Conservation (phyloP, 345 rosid genomes). For the Hirschfeldia incana region DNA sequence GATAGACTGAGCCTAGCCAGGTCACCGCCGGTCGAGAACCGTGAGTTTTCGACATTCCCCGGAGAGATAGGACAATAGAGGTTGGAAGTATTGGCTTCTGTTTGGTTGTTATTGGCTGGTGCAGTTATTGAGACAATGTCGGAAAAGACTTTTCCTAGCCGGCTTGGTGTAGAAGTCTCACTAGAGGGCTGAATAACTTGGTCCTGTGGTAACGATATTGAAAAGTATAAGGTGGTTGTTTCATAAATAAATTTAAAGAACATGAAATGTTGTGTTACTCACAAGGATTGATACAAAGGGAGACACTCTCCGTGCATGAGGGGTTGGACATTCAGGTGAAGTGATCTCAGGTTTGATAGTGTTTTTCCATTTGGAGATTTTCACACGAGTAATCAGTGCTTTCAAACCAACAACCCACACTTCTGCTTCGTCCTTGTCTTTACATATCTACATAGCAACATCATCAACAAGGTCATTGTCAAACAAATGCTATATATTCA, state of each 20-base stretch:
- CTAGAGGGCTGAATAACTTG: conserved; percentile 47
- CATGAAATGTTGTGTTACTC: conserved; percentile 37
- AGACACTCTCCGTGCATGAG: conserved; percentile 46
- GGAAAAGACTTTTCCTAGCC: conserved; percentile 71
- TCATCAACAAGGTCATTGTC: conserved; percentile 12
- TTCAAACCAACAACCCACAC: conserved; percentile 88
- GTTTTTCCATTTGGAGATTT: conserved; percentile 54
- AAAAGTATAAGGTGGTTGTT: conserved; percentile 23
- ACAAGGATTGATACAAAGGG: conserved; percentile 57
- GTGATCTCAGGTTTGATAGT: conserved; percentile 49
- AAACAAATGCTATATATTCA: background rate
- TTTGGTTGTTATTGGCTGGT: conserved; percentile 38
- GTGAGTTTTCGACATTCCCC: conserved; percentile 47
- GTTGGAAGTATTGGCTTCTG: conserved; percentile 44
- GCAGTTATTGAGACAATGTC: conserved; percentile 70
- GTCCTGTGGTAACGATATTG: conserved; percentile 47
- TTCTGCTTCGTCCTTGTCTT: conserved; percentile 97
- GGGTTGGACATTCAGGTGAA: conserved; percentile 52
- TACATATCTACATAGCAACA: conserved; percentile 65
- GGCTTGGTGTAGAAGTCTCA: conserved; percentile 49
- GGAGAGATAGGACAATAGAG: conserved; percentile 36
- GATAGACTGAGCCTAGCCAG: conserved; percentile 73
- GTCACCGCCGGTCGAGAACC: conserved; percentile 56
- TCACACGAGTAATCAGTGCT: conserved; percentile 52
- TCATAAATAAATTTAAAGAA: background rate